Base-by-base conservation (phyloP, 2,329 filamentous ascomycete genomes). In the Fusarium beomiforme region DNA sequence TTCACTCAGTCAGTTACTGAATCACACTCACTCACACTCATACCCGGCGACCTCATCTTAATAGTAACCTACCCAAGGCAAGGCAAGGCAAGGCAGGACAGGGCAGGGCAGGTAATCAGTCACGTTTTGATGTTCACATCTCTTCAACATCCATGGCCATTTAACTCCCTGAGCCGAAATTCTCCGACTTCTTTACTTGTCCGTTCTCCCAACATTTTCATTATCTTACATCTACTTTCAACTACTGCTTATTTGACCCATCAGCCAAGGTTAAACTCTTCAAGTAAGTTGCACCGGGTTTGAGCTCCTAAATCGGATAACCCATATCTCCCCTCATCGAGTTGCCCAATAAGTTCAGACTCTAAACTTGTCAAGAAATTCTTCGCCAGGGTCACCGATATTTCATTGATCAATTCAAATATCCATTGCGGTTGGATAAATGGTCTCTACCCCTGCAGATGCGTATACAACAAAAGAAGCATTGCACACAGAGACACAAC, bases 301-400 rank as follows among this genome's bases (percentile, higher is more conserved):
- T 54, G 50, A 67, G 31, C 56, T 59, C 59, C 60, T 72, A 66
- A 29, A 72, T 67, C 69, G 57, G 65, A 70, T 49, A 60, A 41
- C 60, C 49, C 51, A 34, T 21, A 69, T 51, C 46, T 70, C 66
- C 66, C 67, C 66, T 70, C 67, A 50, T 57, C 24, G 24, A 50
- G 29, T 67, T 36, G 42, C 49, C 39, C 26, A 51, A 49, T 39
- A 59, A 53, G 37, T 44, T 56, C 43, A 57, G 29, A 50, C 59
- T 57, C 61, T 70, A 53, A 60, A 57, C 43, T 56, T 58, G 26
- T 24, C 31, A 31, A 70, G 69, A 36, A 57, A 50, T 39, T n/a
- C 37, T 57, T 66, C 53, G 21, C 36, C 47, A 59, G 33, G 23
- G 34, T 26, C 24, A 53, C 39, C 24, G 31, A 31, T 51, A 43